phyloP scores from a whole-genome alignment of 371 early-diverging fungal genomes.

The Rhizopus sp. region DNA sequence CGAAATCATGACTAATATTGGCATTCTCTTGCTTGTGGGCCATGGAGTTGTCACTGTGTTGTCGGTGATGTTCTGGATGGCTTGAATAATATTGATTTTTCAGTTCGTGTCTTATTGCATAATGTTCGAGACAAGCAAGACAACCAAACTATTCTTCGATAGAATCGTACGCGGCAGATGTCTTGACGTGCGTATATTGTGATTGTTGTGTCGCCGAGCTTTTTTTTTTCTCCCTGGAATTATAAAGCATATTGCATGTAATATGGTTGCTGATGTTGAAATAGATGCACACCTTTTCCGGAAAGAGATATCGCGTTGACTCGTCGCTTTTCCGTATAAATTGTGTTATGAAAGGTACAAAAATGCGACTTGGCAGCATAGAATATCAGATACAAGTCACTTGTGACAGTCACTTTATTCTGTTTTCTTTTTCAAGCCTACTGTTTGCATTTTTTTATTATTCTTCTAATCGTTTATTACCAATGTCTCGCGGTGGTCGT shows the following conservation, averaged over 20 bases:
- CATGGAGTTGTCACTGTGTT: constrained; percentile 10
- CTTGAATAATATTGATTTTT: constrained; percentile 13
- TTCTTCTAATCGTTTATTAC: background rate
- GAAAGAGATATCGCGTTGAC: too few relatives aligned
- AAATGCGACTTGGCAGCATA: too few relatives aligned
- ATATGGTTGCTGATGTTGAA: too few relatives aligned
- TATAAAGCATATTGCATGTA: too few relatives aligned
- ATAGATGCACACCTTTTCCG: too few relatives aligned
- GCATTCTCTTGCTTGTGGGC: constrained; percentile 8
- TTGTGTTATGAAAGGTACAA: too few relatives aligned
- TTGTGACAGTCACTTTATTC: too few relatives aligned
- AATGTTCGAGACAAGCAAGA: constrained; percentile 12
- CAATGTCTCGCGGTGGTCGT: constrained; percentile 42
- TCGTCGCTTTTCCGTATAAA: too few relatives aligned
- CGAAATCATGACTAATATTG: constrained; percentile 11
- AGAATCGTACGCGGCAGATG: constrained; percentile 6
- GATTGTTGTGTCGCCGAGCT: too few relatives aligned
- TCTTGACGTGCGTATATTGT: background rate
- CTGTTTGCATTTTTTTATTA: background rate
- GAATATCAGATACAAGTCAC: too few relatives aligned
- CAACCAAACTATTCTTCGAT: constrained; percentile 13
- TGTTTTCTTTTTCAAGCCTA: too few relatives aligned
- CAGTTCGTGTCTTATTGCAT: constrained; percentile 8
- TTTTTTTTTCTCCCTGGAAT: too few relatives aligned
- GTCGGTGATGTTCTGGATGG: constrained; percentile 7